Evolutionary conservation across 345 rosid genomes (phyloP).

Genomic region (thale cress (Arabidopsis thaliana)): TAIR10.1 NC_003075.7:10601501-10602000

Average conservation of each 20-base stretch:
- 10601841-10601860: constrained; percentile 11
- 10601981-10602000: constrained; percentile 28
- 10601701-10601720: neutral
- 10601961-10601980: neutral
- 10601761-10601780: constrained; percentile 21
- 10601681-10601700: neutral
- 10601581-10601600: neutral
- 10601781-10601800: constrained; percentile 7
- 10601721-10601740: neutral
- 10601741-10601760: constrained; percentile 19
- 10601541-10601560: constrained; percentile 8
- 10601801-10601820: neutral
- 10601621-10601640: constrained; percentile 5
- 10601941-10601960: constrained; percentile 19
- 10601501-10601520: constrained; percentile 19
- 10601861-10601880: constrained; percentile 18
- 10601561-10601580: neutral
- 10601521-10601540: neutral
- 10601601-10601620: constrained; percentile 7
- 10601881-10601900: constrained; percentile 5
- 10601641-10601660: neutral
- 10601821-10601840: constrained; percentile 7
- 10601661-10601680: neutral
- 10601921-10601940: constrained; percentile 2
- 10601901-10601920: constrained; percentile 10